phyloP scores from a whole-genome alignment of 1,139 yeast species.

The Lodderomyces margitis region DNA sequence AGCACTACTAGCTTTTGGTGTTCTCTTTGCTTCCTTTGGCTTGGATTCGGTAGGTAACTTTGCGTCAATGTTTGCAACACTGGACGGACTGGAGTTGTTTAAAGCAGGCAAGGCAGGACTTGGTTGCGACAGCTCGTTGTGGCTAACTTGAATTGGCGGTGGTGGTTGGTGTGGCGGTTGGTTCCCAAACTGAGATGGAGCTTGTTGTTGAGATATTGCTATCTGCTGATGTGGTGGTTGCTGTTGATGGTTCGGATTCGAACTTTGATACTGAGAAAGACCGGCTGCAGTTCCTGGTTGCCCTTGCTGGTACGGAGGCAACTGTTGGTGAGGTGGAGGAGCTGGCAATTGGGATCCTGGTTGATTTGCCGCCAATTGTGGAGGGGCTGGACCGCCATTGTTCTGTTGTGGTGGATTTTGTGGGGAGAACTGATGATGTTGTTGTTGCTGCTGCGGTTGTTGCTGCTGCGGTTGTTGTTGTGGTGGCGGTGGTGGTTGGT shows the following conservation, averaged over 20 bases:
- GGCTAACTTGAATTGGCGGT: not conserved
- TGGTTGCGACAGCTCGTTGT: not conserved
- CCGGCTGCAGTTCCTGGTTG: constrained; percentile 6
- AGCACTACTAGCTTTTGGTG: no score
- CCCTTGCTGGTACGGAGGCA: not conserved
- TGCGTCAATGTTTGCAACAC: not conserved
- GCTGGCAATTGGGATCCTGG: constrained; percentile 12
- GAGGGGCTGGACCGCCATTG: constrained; percentile 12
- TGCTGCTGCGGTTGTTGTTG: constrained; percentile 6
- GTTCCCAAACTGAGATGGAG: constrained; percentile 7
- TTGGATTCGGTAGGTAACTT: not conserved
- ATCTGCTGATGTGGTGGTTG: constrained; percentile 4
- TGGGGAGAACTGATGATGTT: constrained; percentile 2
- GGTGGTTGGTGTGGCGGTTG: constrained; percentile 8
- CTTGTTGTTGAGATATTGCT: constrained; percentile 12
- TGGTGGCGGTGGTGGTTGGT: constrained; percentile 9
- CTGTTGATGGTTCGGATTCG: constrained; percentile 1
- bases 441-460: constrained; percentile 7
- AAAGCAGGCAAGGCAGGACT: constrained; percentile 2
- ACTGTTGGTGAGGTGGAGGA: constrained; percentile 2
- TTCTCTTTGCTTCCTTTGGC: not conserved
- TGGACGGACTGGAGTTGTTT: not conserved
- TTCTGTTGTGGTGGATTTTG: not conserved
- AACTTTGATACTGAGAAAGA: constrained; percentile 6
- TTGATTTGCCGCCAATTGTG: constrained; percentile 10